phyloP scores from a whole-genome alignment of 2,329 filamentous ascomycete species.

The Dactylonectria macrodidyma region DNA sequence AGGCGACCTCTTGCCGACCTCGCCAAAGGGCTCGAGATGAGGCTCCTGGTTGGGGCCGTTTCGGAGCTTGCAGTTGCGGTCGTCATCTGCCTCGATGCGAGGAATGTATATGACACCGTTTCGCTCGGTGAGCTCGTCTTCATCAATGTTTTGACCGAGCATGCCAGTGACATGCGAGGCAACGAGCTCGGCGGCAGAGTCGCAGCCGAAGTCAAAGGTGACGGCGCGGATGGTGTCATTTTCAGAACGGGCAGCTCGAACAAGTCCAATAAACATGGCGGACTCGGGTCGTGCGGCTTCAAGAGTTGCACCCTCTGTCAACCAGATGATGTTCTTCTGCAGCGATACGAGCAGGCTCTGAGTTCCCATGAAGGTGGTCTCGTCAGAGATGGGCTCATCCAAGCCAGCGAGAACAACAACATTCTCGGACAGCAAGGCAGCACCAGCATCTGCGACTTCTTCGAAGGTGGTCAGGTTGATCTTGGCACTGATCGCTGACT shows the following conservation, averaged over 20 bases:
- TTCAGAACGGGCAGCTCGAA: conserved; percentile 26
- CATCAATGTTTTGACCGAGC: conserved; percentile 35
- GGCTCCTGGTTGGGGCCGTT: conserved; percentile 45
- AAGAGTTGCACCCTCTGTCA: conserved; percentile 22
- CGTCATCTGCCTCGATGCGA: conserved; percentile 41
- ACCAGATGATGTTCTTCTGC: conserved; percentile 36
- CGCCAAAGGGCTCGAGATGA: conserved; percentile 28
- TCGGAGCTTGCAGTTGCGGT: conserved; percentile 43
- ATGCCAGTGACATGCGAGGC: conserved; percentile 33
- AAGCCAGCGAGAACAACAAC: conserved; percentile 41
- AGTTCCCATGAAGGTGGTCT: conserved; percentile 37
- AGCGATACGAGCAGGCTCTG: conserved; percentile 37
- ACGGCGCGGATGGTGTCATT: conserved; percentile 30
- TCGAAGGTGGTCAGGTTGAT: conserved; percentile 34
- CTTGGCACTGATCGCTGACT: conserved; percentile 24
- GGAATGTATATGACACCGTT: conserved; percentile 43
- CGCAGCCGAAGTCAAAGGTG: conserved; percentile 26
- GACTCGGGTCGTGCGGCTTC: conserved; percentile 25
- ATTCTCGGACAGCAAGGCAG: conserved; percentile 25
- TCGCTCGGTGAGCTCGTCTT: conserved; percentile 44
- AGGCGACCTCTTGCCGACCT: conserved; percentile 19
- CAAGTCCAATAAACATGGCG: conserved; percentile 27
- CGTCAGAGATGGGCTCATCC: conserved; percentile 38
- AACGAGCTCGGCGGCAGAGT: conserved; percentile 27
- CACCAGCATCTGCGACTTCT: conserved; percentile 25